Evolutionary conservation across 768 basidiomycete genomes (phyloP), one percentile per base, ranked within the genome.

Genomic region (Suillus ampliporus): DNA sequence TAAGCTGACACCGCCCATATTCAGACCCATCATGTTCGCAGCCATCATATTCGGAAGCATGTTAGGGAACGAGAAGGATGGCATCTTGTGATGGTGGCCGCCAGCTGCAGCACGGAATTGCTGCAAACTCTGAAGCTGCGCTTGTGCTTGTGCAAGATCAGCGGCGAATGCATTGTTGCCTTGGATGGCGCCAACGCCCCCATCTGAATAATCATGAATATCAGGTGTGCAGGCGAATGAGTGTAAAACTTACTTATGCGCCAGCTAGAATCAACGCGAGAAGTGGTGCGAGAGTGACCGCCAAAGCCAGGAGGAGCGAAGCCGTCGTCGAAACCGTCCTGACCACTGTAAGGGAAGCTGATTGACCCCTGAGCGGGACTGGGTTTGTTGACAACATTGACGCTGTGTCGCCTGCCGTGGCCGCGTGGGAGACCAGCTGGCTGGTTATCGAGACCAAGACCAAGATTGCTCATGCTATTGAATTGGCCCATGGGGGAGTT

Each of bases 11-110:
- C 92, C 86, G 37, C 91, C 90, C 59, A 94, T 83, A 53, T 89
- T 89, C 41, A 95, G 79, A 21, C 94, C 93, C 93, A 95, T 94
- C 89, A 93, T 95, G 69, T 93, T 97, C 19, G 94, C 95, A 3
- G 94, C 95, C 91, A 95, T 92, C 87, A 97, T 91, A 71, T 96
- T 96, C 6, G 95, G 96, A 15, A 97, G 82, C 94, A 97, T 97
- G 74, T 97, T 97, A 6, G 96, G 96, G 82, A 98, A 95, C 73
- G 92, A 94, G 80, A 97, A 98, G 4, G 96, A 98, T 10, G 92
- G 86, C 94, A 97, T 95, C 82, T 97, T 97, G 74, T 94, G 89
- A 74, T 97, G 95, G 69, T 97, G 95, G 11, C 94, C 95, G 50
- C 93, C 94, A 21, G 93, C 90, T 5, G 95, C 95, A 35, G 95